Percentiles rank a stretch among this genome's conserved stretches.
phyloP scores from a whole-genome alignment of 176 grass and related monocot genomes.

The Lolium perenne region DNA sequence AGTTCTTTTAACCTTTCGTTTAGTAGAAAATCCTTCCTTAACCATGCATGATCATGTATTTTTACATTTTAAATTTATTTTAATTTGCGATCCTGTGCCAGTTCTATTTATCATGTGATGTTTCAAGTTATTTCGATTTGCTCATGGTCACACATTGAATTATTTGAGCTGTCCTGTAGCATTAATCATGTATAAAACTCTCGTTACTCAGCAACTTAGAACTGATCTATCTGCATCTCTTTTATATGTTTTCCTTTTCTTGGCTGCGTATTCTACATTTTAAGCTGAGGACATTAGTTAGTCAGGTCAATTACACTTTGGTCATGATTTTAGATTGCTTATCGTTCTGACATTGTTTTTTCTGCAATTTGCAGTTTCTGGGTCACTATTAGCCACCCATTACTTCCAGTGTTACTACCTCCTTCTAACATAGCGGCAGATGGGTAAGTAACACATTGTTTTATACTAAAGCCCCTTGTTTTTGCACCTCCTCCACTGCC shows the following conservation, averaged over 20 bases:
- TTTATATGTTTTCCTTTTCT: background rate
- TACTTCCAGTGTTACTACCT: slow-evolving; percentile 58
- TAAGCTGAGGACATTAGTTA: background rate
- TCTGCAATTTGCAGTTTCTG: slow-evolving; percentile 72
- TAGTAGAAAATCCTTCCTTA: slow-evolving; percentile 1
- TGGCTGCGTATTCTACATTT: background rate
- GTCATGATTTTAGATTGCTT: slow-evolving; percentile 7
- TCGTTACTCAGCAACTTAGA: background rate
- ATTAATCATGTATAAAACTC: slow-evolving; percentile 16
- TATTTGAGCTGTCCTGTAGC: background rate
- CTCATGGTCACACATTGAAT: slow-evolving; percentile 18
- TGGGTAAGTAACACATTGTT: slow-evolving; percentile 64
- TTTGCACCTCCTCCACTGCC: slow-evolving; percentile 18
- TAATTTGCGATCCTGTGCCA: background rate
- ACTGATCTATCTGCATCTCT: slow-evolving; percentile 5
- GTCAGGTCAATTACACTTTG: background rate
- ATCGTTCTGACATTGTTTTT: slow-evolving; percentile 50
- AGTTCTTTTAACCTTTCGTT: slow-evolving; percentile 40
- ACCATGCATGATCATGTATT: slow-evolving; percentile 1
- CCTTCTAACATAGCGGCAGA: slow-evolving; percentile 53
- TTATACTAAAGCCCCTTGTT: slow-evolving; percentile 14
- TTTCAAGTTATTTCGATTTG: background rate
- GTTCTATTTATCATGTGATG: slow-evolving; percentile 1
- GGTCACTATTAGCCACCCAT: slow-evolving; percentile 59
- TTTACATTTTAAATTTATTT: slow-evolving; percentile 26